Percentiles rank a stretch among this genome's conserved stretches.
These are phyloP conservation scores for Blumeria graminis DNA, from an alignment of 2,329 filamentous ascomycete species.

Conservation along the genomic window DNA sequence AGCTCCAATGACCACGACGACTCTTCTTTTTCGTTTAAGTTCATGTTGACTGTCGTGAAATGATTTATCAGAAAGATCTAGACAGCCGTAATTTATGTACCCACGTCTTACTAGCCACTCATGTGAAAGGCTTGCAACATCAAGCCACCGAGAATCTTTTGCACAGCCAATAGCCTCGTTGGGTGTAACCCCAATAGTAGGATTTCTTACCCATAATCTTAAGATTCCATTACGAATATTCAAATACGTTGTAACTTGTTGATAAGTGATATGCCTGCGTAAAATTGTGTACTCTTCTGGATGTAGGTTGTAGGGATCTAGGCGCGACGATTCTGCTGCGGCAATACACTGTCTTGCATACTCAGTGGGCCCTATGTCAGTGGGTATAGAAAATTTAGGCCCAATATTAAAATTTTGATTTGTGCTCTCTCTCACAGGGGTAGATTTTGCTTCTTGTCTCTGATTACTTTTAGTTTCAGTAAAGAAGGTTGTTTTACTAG, in stretches of 20 bases:
- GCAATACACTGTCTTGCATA: constrained; percentile 83
- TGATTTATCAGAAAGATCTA: constrained; percentile 31
- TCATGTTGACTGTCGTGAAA: constrained; percentile 15
- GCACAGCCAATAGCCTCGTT: constrained; percentile 82
- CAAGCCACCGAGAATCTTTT: constrained; percentile 69
- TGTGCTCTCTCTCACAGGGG: constrained; percentile 11
- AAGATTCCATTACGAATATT: constrained; percentile 92
- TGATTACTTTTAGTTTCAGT: constrained; percentile 21
- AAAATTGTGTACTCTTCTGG: constrained; percentile 62
- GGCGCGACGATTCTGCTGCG: constrained; percentile 67
- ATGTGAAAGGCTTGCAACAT: constrained; percentile 67
- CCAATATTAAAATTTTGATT: constrained; percentile 31
- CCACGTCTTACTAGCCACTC: constrained; percentile 79
- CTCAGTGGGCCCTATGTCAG: constrained; percentile 42
- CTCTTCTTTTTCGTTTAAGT: constrained; percentile 33
- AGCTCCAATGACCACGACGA: constrained; percentile 68
- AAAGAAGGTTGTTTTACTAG: constrained; percentile 40
- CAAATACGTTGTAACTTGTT: constrained; percentile 82
- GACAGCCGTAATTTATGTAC: constrained; percentile 91
- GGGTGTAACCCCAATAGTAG: constrained; percentile 54
- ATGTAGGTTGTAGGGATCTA: constrained; percentile 78
- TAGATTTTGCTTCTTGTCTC: constrained; percentile 11
- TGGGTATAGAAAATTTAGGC: constrained; percentile 65
- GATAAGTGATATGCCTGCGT: constrained; percentile 57
- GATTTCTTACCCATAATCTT: constrained; percentile 70